Conservation (phyloP, 2,329 filamentous ascomycete genomes). For the Myriosclerotinia duriaeana region DNA sequence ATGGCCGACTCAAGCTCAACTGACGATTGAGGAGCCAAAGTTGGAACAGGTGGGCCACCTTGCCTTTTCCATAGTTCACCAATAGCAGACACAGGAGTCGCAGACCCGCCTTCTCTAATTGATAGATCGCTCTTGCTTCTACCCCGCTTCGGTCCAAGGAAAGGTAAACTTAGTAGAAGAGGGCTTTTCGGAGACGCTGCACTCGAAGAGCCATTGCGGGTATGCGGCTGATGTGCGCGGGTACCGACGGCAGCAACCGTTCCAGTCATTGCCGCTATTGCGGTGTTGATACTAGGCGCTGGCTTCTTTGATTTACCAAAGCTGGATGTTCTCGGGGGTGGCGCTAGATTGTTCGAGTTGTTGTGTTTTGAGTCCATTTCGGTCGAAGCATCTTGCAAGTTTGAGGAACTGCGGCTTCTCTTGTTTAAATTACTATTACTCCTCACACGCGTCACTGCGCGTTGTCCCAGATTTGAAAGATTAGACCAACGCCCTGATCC, state of each 20-base stretch:
- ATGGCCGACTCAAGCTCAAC: constrained; percentile 35
- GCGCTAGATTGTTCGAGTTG: constrained; percentile 46
- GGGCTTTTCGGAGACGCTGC: constrained; percentile 53
- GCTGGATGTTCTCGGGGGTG: constrained; percentile 52
- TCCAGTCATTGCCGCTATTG: constrained; percentile 55
- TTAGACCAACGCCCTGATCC: constrained; percentile 31
- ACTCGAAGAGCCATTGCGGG: constrained; percentile 61
- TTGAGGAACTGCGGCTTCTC: constrained; percentile 34
- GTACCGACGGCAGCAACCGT: constrained; percentile 55
- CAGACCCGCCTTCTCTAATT: constrained; percentile 1
- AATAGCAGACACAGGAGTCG: constrained; percentile 39
- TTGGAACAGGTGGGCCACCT: constrained; percentile 59
- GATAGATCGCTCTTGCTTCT: constrained; percentile 49
- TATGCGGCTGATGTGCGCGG: constrained; percentile 44
- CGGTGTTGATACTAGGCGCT: constrained; percentile 59
- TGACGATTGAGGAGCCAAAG: constrained; percentile 50
- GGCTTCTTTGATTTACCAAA: constrained; percentile 47
- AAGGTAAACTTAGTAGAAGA: constrained; percentile 42
- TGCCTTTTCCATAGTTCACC: constrained; percentile 55
- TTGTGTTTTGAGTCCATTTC: constrained; percentile 41
- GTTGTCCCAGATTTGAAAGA: constrained; percentile 7
- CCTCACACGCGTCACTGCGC: constrained; percentile 36
- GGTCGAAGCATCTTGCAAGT: constrained; percentile 32
- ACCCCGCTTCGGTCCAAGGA: constrained; percentile 52
- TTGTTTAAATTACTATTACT: constrained; percentile 39